Base-by-base conservation (phyloP, 2,329 filamentous ascomycete species). In the Sporothrix luriei region DNA sequence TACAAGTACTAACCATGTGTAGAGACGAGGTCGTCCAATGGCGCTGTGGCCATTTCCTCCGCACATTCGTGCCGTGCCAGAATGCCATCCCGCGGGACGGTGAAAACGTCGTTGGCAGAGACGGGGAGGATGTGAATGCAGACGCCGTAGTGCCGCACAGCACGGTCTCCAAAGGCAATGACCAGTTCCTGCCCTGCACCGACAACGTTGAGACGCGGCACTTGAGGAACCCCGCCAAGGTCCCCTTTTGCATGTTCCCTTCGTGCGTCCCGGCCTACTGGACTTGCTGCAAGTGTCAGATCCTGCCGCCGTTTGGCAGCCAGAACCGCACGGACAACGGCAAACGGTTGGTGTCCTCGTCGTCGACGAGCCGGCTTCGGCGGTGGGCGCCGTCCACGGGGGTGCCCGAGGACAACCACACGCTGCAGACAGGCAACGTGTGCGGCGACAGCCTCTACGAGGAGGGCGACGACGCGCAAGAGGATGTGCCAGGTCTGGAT, bases 251-350 rank as follows among this genome's bases (percentile, higher is more conserved):
- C 43, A 24, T n/a, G 16, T 29, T 29, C 14, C 61, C 24, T 21
- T 11, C 24, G 40, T 48, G 61, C 10, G 19, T 48, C 11, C 61
- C 40, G 14, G 11, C 33, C 26, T 65, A 51, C 26, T 65, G 62
- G 62, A 33, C 62, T 46, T 65, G 62, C 26, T 65, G 62, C 46
- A 19, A 16, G 43, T 65, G 62, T 29, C 43, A 51, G 26, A 5
- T 4, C 3, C 13, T 49, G 5, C n/a, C 13, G 7, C 40, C 24
- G 1, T 49, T 29, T 49, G 43, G 40, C 61, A n/a, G 21, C 16
- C 43, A 51, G 24, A 65, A 46, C 46, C 2, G 62, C 26, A 21
- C 14, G 11, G 46, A 51, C 46, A 29, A 43, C 24, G 61, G 43
- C 61, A 49, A 48, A 16, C n/a, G 40, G 5, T 3, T 13, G 16